Base-by-base conservation (phyloP, 345 rosid genomes). In the Erodium maritimum region DNA sequence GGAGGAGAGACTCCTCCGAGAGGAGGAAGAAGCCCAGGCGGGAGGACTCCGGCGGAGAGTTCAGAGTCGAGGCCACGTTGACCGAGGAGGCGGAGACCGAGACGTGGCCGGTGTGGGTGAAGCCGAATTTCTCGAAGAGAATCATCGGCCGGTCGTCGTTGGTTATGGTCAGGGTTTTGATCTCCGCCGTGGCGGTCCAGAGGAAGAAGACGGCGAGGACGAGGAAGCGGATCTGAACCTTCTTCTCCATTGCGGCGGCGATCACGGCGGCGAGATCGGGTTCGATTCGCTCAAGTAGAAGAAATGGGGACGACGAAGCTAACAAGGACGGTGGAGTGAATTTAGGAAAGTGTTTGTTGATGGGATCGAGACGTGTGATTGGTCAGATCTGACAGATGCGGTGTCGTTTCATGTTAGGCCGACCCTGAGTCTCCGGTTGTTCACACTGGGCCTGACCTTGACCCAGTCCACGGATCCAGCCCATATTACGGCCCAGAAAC, bases 21-120 rank as follows among this genome's bases (percentile, higher is more conserved):
- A 93, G 81, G 64, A 93, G 96, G 78, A 93, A 87, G 86, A 93
- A 93, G 42, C 97, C 97, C 61, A 93, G 89, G 12, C 82, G 81
- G 3, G 90, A 78, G 21, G 91, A 61, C 29, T 74, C 72, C 1
- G 87, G 83, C 13, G 87, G 75, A 23, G 75, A 65, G 34, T 52
- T 0, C 52, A 45, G 10, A 6, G 91, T 54, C 67, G 87, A 72
- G 21, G 77, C 62, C 17, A 89, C 94, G n/a, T 77, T 69, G 67
- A 93, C 97, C 55, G 84, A 71, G 65, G 85, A 74, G 60, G 87
- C 79, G 9, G 84, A 54, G 65, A 93, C 69, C 34, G 68, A 54
- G 37, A 85, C 96, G 70, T 77, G 88, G 58, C 99, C 99, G 24
- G 81, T 75, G 64, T 62, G 85, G 3, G 99, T 87, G 86, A 93